Evolutionary conservation across 1,284 basidiomycete species (phyloP), one percentile per base, ranked within the genome.

Genomic region (Trametes sp.): DNA sequence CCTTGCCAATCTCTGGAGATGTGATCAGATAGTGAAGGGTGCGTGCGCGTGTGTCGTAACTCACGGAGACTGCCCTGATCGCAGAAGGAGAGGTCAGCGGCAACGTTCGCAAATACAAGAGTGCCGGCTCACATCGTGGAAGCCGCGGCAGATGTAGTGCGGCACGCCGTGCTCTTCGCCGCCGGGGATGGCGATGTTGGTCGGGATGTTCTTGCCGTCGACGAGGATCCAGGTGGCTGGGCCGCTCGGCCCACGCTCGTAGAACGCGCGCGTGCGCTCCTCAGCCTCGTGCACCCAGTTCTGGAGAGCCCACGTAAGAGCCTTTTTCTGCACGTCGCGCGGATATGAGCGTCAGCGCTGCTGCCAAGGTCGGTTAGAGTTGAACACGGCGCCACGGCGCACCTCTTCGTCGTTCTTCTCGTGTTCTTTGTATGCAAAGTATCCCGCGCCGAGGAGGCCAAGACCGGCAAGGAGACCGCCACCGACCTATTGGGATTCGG

Each of bases 141-240:
- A 90, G 26, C 80, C 84, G 58, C 90, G 81, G 67, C 81, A 83
- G 63, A 89, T 83, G 74, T 83, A 91, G 63, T 90, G 70, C 4
- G 75, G 78, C 70, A 81, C 76, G 41, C 81, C 81, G 26, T 84
- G 70, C 62, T 87, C 86, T 65, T 81, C 77, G 8, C 88, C 88
- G 9, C 82, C 86, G 38, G 76, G 70, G 64, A 92, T 82, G 21
- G 89, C 88, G 16, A 64, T 59, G 59, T 78, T 77, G 2, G 70
- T 69, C 29, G 90, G 90, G 62, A 92, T 87, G 35, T 80, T 71
- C 66, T 77, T 84, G 57, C 87, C 87, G 49, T 84, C 77, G 28
- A 78, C 82, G 52, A 87, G 80, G 44, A 90, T 71, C 90, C 90
- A 92, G 29, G 84, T 84, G 14, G 80, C 78, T 2, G 87, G 86